Base-by-base conservation (phyloP, 202 grass and related monocot genomes). In the Schoenoplectus tabernaemontani region DNA sequence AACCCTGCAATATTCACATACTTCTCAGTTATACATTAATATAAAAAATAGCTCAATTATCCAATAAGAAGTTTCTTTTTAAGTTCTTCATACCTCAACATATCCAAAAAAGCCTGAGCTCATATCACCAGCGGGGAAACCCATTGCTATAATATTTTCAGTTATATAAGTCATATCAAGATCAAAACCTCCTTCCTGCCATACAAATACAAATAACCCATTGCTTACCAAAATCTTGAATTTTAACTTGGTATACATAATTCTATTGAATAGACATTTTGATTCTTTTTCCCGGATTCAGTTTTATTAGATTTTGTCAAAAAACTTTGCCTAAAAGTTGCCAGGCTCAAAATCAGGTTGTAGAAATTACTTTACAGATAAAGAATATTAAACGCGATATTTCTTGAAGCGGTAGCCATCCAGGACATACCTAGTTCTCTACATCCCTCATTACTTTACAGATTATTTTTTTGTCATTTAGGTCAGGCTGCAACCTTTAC, bases 161-260 rank as follows among this genome's bases (percentile, higher is more conserved):
- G 96, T 99, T 84, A 99, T 99, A 86, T 99, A 99, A 84, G 96
- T 99, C 96, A 99, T 99, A 79, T 99, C 96, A 86, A 99, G 86
- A 99, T 99, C 96, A 89, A 99, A 99, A 62, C 91, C 96, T 64
- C 96, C 96, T 95, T 99, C 96, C 96, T 99, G 85, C 64, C 73
- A 83, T 71, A 84, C 46, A 79, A 42, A 73, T 39, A n/a, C n/a
- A n/a, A n/a, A n/a, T n/a, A n/a, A n/a, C n/a, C n/a, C n/a, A n/a
- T n/a, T n/a, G n/a, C n/a, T n/a, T n/a, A n/a, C n/a, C n/a, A n/a
- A n/a, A n/a, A n/a, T n/a, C n/a, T n/a, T n/a, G 57, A 9, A 19
- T 12, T 69, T 44, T 16, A 48, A 11, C 42, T 71, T 23, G 5
- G 22, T 26, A 48, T 48, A 41, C 23, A 30, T 30, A 15, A 41